Evolutionary conservation across 352 stramenopile species (phyloP), one percentile per base, ranked within the genome.

Genomic region (Phytophthora rubi): DNA sequence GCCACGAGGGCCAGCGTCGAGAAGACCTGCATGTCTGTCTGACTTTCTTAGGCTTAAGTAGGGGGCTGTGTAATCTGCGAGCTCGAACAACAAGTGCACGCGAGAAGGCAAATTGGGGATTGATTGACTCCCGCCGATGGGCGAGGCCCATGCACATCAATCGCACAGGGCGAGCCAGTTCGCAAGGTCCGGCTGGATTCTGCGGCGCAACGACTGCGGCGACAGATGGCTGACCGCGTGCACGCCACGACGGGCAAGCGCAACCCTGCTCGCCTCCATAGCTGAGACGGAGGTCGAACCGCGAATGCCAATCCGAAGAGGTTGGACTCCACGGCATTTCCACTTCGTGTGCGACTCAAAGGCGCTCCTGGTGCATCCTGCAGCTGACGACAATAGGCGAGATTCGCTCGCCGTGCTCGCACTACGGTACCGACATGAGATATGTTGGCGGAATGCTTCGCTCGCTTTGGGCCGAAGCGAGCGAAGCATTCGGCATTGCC

Each of bases 51-150:
- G 23, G 23, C 23, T 26, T 26, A 1, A 26, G 23, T 21, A 13
- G 33, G 47, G 47, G 32, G 33, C 55, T 65, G 39, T 72, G 76
- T 73, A 79, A 79, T 79, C 73, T 71, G 66, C 69, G 57, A 28
- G 48, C 62, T 58, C 71, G 42, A 55, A 69, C 52, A 57, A 33
- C 42, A 68, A 66, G 59, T 65, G 73, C 53, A 64, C 67, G 28
- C 63, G 67, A 64, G 62, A 65, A 79, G 53, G 63, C 67, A 83
- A 87, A 81, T 77, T 75, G 75, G 71, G 52, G 68, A 81, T 70
- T 73, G 66, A 70, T 28, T 21, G 32, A 8, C 9, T 16, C 12
- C 16, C 33, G 8, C 33, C 32, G 33, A 39, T 39, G 33, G 33
- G 8, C 33, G 33, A 39, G 33, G 33, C 33, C 33, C 33, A 62